A percentile compares a stretch with the other conserved stretches of the same genome.
Conservation (phyloP, 805 yeast genomes). For the Priceomyces haplophilus region DNA sequence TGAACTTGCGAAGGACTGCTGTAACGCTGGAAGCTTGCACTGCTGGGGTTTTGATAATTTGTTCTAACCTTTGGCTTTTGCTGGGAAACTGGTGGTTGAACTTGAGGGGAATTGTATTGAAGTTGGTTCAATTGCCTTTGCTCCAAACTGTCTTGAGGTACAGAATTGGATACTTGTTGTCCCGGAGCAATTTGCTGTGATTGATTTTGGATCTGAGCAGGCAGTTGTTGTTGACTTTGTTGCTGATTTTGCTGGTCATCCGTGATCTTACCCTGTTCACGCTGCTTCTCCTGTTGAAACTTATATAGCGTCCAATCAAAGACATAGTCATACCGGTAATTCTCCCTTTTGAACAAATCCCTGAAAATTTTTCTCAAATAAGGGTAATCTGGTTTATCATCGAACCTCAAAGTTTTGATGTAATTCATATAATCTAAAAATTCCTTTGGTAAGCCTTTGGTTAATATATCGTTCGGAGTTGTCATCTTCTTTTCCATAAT, state of each 20-base stretch:
- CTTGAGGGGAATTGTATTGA: constrained; percentile 11
- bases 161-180: constrained; percentile 3
- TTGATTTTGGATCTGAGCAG: constrained; percentile 14
- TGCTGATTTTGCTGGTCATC: constrained; percentile 22
- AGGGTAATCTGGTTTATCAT: constrained; percentile 93
- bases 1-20: constrained; percentile 9
- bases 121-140: constrained; percentile 12
- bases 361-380: constrained; percentile 86
- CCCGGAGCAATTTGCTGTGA: constrained; percentile 7
- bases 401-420: constrained; percentile 86
- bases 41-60: constrained; percentile 5
- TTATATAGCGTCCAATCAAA: constrained; percentile 96
- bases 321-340: constrained; percentile 87
- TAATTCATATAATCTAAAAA: constrained; percentile 85
- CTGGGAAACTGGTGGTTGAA: constrained; percentile 21
- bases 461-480: constrained; percentile 78
- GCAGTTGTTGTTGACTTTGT: constrained; percentile 13
- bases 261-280: constrained; percentile 37
- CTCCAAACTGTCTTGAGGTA: constrained; percentile 2
- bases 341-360: constrained; percentile 83
- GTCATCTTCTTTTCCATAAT: constrained; percentile 94
- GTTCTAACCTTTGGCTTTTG: constrained; percentile 10
- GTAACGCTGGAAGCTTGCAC: constrained; percentile 6
- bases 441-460: constrained; percentile 89
- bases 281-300: constrained; percentile 58